Evolutionary conservation across 1,284 basidiomycete species (phyloP).

Genomic region (Malassezia obtusa): DNA sequence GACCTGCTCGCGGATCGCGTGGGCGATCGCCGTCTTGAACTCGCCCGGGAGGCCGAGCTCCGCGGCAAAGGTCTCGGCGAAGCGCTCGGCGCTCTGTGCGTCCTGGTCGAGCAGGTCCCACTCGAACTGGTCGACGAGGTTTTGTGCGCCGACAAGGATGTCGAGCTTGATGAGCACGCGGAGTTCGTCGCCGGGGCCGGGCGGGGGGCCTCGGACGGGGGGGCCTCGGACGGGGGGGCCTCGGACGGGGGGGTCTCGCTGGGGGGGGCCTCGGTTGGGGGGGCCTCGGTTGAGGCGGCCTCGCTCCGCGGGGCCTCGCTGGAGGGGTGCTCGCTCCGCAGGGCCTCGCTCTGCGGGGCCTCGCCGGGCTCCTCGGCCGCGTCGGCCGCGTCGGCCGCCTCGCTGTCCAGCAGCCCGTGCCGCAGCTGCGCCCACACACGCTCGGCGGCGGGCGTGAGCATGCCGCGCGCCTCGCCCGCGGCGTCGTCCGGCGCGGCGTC

Average conservation of each 20-base stretch:
- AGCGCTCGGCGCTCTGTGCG: constrained; percentile 75
- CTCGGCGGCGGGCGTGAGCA: constrained; percentile 4
- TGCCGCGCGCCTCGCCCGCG: constrained; percentile 5
- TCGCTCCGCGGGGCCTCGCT: too few relatives aligned
- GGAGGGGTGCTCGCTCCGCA: constrained; percentile 15
- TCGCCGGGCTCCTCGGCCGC: constrained; percentile 31
- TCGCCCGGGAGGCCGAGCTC: constrained; percentile 87
- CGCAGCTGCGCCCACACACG: neutral
- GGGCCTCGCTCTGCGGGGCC: constrained; percentile 23
- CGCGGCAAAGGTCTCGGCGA: constrained; percentile 73
- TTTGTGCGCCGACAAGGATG: constrained; percentile 84
- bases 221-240: neutral
- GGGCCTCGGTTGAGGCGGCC: neutral
- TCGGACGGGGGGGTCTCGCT: constrained; percentile 39
- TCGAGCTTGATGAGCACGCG: constrained; percentile 89
- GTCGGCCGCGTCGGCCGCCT: constrained; percentile 53
- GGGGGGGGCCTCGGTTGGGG: neutral
- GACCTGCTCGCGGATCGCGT: constrained; percentile 91
- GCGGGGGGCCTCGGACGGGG: neutral
- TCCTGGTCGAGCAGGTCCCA: constrained; percentile 78
- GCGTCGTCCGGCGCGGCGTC: neutral
- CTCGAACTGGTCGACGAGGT: constrained; percentile 93
- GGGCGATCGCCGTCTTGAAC: constrained; percentile 78
- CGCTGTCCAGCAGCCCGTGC: neutral
- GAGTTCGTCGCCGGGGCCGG: constrained; percentile 55